phyloP scores from a whole-genome alignment of 2,329 filamentous ascomycete species.

The Aspergillus neoniger region DNA sequence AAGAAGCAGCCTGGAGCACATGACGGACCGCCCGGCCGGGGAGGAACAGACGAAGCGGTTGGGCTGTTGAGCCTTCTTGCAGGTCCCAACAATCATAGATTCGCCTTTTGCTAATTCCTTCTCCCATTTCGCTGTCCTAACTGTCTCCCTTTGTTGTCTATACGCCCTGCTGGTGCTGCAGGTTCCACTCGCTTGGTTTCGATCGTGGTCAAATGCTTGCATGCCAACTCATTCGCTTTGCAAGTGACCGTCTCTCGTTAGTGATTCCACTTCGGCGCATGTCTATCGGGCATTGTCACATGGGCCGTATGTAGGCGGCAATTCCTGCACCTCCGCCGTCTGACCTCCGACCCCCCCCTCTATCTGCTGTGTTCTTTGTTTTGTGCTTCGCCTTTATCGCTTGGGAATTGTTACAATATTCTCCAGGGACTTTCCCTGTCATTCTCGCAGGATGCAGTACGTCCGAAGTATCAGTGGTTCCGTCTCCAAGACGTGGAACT shows the following conservation, averaged over 20 bases:
- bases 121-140: not conserved
- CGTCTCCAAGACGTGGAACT: conserved; percentile 98
- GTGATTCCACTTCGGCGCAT: conserved; percentile 17
- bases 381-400: conserved; percentile 6
- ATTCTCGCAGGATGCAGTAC: conserved; percentile 78
- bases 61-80: conserved; percentile 20
- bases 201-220: conserved; percentile 6
- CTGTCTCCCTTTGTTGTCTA: not conserved
- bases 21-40: conserved; percentile 5
- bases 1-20: conserved; percentile 6
- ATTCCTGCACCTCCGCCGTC: conserved; percentile 28
- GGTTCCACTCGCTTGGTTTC: conserved; percentile 12
- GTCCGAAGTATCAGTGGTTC: conserved; percentile 92
- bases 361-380: conserved; percentile 18
- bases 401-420: conserved; percentile 11
- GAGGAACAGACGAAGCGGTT: conserved; percentile 14
- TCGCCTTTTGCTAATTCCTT: conserved; percentile 5
- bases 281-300: conserved; percentile 35
- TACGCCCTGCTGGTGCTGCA: not conserved
- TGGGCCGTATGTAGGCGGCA: conserved; percentile 38
- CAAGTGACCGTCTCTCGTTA: conserved; percentile 10
- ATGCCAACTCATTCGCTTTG: not conserved
- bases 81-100: conserved; percentile 17
- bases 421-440: conserved; percentile 21
- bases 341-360: conserved; percentile 23